Evolutionary conservation across 495 filamentous ascomycete species (phyloP).

Genomic region (Baudoinia panamericana): DNA sequence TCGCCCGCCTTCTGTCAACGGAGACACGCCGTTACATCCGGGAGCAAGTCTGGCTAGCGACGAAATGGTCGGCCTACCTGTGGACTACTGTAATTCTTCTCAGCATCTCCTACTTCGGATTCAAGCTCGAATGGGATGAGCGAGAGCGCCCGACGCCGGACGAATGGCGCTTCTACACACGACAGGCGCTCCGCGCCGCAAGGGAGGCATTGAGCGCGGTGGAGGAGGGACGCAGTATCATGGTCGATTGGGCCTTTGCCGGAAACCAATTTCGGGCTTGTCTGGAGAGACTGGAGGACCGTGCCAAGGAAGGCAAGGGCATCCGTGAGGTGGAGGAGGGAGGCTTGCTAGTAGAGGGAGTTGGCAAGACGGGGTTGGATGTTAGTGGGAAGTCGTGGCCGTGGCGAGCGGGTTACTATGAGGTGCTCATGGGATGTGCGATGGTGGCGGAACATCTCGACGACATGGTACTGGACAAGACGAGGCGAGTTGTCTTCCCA

Average conservation of each 20-base stretch:
- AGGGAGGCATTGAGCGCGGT: constrained; percentile 3
- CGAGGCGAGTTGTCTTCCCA: constrained; percentile 48
- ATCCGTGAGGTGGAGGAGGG: constrained; percentile 43
- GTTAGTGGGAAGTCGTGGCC: constrained; percentile 59
- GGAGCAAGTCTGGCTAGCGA: constrained; percentile 45
- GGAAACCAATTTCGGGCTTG: constrained; percentile 41
- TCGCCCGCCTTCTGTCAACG: constrained; percentile 62
- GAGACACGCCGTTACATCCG: constrained; percentile 55
- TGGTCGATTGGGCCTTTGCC: constrained; percentile 53
- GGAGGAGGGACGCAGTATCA: constrained; percentile 34
- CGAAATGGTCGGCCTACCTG: constrained; percentile 44
- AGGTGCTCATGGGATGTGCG: constrained; percentile 61
- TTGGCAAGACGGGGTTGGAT: constrained; percentile 52
- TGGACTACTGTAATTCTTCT: constrained; percentile 44
- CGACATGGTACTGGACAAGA: constrained; percentile 57
- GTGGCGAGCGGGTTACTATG: constrained; percentile 74
- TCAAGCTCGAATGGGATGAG: constrained; percentile 58
- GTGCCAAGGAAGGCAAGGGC: constrained; percentile 50
- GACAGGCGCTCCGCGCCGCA: constrained; percentile 28
- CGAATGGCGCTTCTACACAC: constrained; percentile 29
- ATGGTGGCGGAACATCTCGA: constrained; percentile 69
- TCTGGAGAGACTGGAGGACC: constrained; percentile 39
- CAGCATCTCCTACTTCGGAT: constrained; percentile 40
- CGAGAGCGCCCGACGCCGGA: constrained; percentile 29
- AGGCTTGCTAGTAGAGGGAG: constrained; percentile 39